A percentile compares a stretch with the other conserved stretches of the same genome.
phyloP scores from a whole-genome alignment of 2,329 filamentous ascomycete species.

The Phyllosticta ampelicida region DNA sequence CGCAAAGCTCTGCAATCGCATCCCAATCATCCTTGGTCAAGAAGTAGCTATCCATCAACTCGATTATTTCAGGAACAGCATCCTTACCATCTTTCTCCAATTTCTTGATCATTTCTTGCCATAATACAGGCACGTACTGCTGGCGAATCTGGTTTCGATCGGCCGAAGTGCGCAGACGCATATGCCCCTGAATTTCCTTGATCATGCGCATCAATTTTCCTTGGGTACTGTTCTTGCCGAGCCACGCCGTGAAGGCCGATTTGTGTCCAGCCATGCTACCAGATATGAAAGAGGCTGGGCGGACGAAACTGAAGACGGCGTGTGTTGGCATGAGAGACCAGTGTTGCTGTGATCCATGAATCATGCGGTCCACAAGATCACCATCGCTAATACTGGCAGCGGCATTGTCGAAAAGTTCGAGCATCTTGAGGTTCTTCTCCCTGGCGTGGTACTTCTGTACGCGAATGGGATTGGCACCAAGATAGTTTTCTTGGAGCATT shows the following conservation, averaged over 20 bases:
- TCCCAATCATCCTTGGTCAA: constrained; percentile 93
- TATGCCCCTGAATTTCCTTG: constrained; percentile 93
- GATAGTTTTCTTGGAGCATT: constrained; percentile 98
- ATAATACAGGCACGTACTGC: constrained; percentile 83
- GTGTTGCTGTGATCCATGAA: constrained; percentile 94
- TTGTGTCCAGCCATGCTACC: constrained; percentile 58
- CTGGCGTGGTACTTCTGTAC: constrained; percentile 52
- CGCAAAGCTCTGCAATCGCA: constrained; percentile 77
- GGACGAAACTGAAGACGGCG: constrained; percentile 88
- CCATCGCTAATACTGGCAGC: constrained; percentile 96
- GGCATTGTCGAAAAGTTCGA: constrained; percentile 78
- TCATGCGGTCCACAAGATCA: constrained; percentile 93
- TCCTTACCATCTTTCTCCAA: constrained; percentile 74
- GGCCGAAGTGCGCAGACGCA: constrained; percentile 81
- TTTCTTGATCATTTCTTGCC: constrained; percentile 65
- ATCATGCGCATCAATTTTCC: constrained; percentile 64
- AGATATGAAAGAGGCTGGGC: constrained; percentile 76
- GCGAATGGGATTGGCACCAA: constrained; percentile 66
- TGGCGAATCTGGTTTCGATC: constrained; percentile 91
- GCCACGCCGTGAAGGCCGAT: constrained; percentile 78
- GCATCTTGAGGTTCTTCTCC: constrained; percentile 65
- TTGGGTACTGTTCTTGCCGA: constrained; percentile 86
- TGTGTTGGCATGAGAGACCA: constrained; percentile 98
- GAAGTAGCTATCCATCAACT: constrained; percentile 95
- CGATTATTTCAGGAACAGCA: constrained; percentile 69